These are phyloP conservation scores for Podaxis mareebaensis DNA, from an alignment of 768 basidiomycete species.

Conservation along the genomic window DNA sequence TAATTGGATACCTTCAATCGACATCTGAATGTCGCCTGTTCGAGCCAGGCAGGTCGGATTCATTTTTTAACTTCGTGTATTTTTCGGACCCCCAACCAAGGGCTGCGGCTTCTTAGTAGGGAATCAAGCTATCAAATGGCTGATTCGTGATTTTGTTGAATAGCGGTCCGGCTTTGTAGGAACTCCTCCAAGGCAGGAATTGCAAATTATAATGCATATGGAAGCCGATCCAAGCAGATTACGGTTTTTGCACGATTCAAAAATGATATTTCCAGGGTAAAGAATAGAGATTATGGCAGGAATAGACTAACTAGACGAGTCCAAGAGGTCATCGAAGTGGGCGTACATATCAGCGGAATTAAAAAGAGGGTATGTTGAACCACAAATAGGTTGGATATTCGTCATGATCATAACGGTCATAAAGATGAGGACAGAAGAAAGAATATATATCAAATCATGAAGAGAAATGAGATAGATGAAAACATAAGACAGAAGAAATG, in stretches of 20 bases:
- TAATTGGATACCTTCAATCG: slow-evolving; percentile 25
- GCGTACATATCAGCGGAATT: slow-evolving; percentile 3
- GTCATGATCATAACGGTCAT: slow-evolving; percentile 10
- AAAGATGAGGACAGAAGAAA: slow-evolving; percentile 6
- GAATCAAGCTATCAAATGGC: no score
- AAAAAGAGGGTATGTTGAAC: background rate
- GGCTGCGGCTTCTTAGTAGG: no score
- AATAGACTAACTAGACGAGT: slow-evolving; percentile 10
- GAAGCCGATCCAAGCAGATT: background rate
- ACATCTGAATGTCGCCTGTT: slow-evolving; percentile 50
- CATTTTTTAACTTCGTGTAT: background rate
- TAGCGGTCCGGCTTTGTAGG: no score
- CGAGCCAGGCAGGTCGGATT: slow-evolving; percentile 50
- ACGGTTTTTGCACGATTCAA: background rate
- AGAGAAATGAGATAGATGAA: background rate
- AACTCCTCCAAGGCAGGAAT: background rate
- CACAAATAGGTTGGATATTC: slow-evolving; percentile 4
- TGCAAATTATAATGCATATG: background rate
- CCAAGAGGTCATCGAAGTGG: slow-evolving; percentile 11
- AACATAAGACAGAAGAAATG: background rate
- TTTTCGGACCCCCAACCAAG: no score
- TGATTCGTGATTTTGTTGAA: no score
- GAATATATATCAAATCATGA: background rate
- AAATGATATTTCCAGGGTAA: background rate
- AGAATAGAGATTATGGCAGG: background rate